Evolutionary conservation across 139 green algal species (phyloP), one percentile per base, ranked within the genome.

Genomic region (Chlorella sp.): DNA sequence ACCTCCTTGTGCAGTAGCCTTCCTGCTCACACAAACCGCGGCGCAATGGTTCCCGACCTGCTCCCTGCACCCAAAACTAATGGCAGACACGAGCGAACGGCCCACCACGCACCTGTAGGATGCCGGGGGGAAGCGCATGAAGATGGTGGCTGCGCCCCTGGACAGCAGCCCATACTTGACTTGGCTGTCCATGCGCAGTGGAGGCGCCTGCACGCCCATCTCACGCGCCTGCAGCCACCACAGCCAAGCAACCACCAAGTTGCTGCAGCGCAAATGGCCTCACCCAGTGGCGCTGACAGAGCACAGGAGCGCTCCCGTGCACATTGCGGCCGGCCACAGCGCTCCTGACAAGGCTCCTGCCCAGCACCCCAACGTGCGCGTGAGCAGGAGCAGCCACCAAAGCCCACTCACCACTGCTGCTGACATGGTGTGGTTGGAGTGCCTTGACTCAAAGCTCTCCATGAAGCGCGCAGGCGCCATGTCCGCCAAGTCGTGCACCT

Each of bases 21-120:
- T n/a, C n/a, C n/a, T n/a, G n/a, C n/a, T n/a, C n/a, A n/a, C n/a
- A n/a, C n/a, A n/a, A n/a, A n/a, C n/a, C n/a, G n/a, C n/a, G 0
- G 92, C 88, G 29, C 72, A 83, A 77, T 97, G 93, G 80, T 97
- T 92, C 93, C 93, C 97, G 35, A 97, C 81, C 82, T 97, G 96
- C 74, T 97, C 93, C 3, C 84, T 68, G 74, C 42, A 64, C 10
- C 10, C 42, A 55, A 55, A n/a, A n/a, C n/a, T n/a, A n/a, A n/a
- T n/a, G n/a, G n/a, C n/a, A n/a, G n/a, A n/a, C n/a, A n/a, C n/a
- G n/a, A n/a, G n/a, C n/a, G n/a, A n/a, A n/a, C n/a, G n/a, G n/a
- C 42, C n/a, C n/a, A 5, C 2, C 5, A 69, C 66, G 6, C 67
- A 72, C 67, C 42, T 70, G 80, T 97, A 97, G 1, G 67, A 75